A percentile compares a stretch with the other conserved stretches of the same genome.
Evolutionary conservation across 192 early-diverging fungal genomes (phyloP).

Genomic region (Piromyces finnis): DNA sequence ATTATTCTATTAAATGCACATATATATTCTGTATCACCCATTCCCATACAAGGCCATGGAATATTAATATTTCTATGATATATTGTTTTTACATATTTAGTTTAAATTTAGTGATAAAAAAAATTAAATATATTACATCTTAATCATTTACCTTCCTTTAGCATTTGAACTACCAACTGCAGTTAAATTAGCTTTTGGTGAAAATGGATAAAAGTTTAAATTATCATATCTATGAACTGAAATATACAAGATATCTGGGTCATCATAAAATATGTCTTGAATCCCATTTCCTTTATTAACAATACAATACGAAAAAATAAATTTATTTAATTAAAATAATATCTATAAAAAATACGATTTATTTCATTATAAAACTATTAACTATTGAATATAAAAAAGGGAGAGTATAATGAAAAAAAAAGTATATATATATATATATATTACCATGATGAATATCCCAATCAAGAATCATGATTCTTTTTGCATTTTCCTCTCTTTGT

Average conservation of each 20-base stretch:
- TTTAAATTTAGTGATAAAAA: too few relatives aligned
- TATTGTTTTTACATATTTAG: too few relatives aligned
- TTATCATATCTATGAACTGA: slow-evolving; percentile 76
- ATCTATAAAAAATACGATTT: too few relatives aligned
- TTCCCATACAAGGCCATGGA: slow-evolving; percentile 55
- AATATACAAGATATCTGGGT: slow-evolving; percentile 63
- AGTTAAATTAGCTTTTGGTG: slow-evolving; percentile 27
- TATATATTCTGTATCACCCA: slow-evolving; percentile 75
- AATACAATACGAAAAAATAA: background rate
- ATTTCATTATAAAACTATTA: too few relatives aligned
- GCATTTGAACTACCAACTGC: slow-evolving; percentile 34
- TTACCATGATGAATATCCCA: slow-evolving; percentile 92
- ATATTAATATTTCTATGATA: slow-evolving; percentile 61
- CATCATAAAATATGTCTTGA: slow-evolving; percentile 58
- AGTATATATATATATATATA: background rate
- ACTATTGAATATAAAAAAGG: too few relatives aligned
- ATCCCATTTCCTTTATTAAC: slow-evolving; percentile 60
- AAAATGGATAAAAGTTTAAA: slow-evolving; percentile 58
- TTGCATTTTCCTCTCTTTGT: slow-evolving; percentile 16
- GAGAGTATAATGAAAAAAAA: background rate
- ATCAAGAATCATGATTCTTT: slow-evolving; percentile 65
- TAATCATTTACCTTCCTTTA: slow-evolving; percentile 30
- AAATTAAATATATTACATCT: too few relatives aligned
- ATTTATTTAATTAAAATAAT: too few relatives aligned
- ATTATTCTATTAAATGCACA: slow-evolving; percentile 60